Percentiles rank a stretch among this genome's conserved stretches.
Conservation (phyloP, 192 early-diverging fungal species). For the Linnemannia zychae region DNA sequence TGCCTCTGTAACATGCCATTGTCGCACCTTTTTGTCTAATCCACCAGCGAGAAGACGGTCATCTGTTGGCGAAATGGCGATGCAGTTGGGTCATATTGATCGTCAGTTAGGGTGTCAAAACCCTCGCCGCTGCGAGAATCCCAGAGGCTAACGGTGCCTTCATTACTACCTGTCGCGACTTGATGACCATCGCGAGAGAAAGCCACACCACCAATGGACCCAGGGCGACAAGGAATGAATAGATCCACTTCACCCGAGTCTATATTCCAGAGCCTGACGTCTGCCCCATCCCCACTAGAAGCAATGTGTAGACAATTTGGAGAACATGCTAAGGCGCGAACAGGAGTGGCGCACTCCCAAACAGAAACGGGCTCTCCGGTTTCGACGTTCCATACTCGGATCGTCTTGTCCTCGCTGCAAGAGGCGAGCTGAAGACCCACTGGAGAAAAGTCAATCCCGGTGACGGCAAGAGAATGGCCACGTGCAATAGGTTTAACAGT, state of each 20-base stretch:
- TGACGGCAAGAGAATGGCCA: neutral
- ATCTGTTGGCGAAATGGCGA: neutral
- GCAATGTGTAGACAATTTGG: neutral
- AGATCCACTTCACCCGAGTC: neutral
- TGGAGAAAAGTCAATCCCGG: constrained; percentile 2
- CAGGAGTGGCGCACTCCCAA: neutral
- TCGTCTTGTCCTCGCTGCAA: neutral
- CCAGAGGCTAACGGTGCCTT: neutral
- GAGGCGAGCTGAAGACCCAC: neutral
- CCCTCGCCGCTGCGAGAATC: neutral
- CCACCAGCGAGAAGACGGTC: neutral
- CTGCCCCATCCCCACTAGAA: neutral
- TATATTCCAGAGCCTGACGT: neutral
- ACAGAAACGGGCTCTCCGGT: neutral
- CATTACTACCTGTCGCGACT: neutral
- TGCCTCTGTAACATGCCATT: neutral
- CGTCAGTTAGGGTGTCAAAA: neutral
- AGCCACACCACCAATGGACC: neutral
- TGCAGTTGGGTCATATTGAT: neutral
- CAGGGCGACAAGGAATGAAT: neutral
- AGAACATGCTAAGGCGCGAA: neutral
- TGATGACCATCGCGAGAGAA: neutral
- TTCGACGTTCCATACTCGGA: neutral
- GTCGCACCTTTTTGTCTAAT: neutral
- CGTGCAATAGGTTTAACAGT: too few species aligned